These are phyloP conservation scores for Salvia hispanica DNA, from an alignment of 257 asterid species.

Conservation along the genomic window DNA sequence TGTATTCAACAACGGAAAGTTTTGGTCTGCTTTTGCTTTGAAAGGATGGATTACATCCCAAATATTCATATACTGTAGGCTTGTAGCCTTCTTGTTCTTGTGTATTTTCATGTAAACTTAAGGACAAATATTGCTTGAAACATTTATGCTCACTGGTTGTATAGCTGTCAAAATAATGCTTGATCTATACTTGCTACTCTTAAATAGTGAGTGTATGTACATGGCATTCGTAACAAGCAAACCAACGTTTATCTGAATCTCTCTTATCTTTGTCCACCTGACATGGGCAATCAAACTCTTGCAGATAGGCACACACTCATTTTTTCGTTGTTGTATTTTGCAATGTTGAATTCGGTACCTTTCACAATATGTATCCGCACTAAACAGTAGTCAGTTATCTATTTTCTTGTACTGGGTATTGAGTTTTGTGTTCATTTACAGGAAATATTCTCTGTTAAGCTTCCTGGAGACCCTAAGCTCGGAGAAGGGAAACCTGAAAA, in stretches of 20 bases:
- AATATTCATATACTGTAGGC: too few species aligned
- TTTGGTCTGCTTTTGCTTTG: not conserved
- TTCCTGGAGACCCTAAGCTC: conserved; percentile 98
- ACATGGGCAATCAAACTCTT: not conserved
- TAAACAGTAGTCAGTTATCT: not conserved
- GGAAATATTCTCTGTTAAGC: conserved; percentile 95
- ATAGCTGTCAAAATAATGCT: too few species aligned
- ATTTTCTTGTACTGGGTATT: conserved; percentile 26
- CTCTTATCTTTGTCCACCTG: not conserved
- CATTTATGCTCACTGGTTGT: too few species aligned
- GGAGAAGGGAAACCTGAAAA: conserved; percentile 99
- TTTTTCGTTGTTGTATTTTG: not conserved
- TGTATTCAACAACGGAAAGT: not conserved
- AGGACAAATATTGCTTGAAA: too few species aligned
- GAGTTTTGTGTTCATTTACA: conserved; percentile 32
- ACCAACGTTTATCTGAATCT: not conserved
- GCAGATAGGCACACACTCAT: not conserved
- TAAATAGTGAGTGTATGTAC: too few species aligned
- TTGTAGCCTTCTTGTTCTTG: too few species aligned
- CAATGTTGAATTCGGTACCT: conserved; percentile 3
- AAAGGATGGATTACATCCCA: too few species aligned
- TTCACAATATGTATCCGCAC: conserved; percentile 2
- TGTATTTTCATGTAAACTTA: too few species aligned
- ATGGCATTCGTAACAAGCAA: not conserved
- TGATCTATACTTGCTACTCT: too few species aligned